Evolutionary conservation across 179 eudicot species (phyloP).

Genomic region (Corrigiola litoralis): DNA sequence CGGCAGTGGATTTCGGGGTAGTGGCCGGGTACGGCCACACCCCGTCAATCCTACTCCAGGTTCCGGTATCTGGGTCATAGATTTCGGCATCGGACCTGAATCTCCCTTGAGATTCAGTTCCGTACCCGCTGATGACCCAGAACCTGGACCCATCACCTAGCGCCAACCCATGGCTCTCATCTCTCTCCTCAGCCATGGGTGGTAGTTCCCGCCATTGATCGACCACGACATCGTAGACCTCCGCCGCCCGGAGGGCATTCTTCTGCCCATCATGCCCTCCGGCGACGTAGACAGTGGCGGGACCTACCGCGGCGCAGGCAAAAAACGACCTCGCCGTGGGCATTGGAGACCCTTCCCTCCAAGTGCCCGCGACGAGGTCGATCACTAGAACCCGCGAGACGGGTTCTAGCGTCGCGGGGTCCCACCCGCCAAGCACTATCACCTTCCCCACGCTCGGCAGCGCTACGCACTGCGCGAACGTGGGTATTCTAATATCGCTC

Average conservation of each 20-base stretch:
- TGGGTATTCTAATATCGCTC: slow-evolving; percentile 12
- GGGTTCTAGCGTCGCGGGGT: slow-evolving; percentile 36
- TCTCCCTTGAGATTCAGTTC: slow-evolving; percentile 37
- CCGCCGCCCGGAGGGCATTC: slow-evolving; percentile 38
- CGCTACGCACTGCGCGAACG: slow-evolving; percentile 33
- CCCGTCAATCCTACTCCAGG: slow-evolving; percentile 18
- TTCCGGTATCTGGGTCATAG: slow-evolving; percentile 11
- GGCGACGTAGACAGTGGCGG: slow-evolving; percentile 29
- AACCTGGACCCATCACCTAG: not conserved
- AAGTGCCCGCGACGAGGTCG: slow-evolving; percentile 22
- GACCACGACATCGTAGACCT: slow-evolving; percentile 26
- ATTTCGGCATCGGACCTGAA: slow-evolving; percentile 36
- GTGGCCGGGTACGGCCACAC: slow-evolving; percentile 25
- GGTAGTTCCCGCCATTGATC: slow-evolving; percentile 34
- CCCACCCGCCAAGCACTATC: slow-evolving; percentile 39
- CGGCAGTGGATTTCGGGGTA: slow-evolving; percentile 17
- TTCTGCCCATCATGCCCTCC: slow-evolving; percentile 45
- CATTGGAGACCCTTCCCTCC: slow-evolving; percentile 35
- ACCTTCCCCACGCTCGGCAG: slow-evolving; percentile 19
- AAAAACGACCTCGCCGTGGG: slow-evolving; percentile 33
- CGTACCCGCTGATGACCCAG: slow-evolving; percentile 37
- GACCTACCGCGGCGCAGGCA: slow-evolving; percentile 19
- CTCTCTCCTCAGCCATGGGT: slow-evolving; percentile 35
- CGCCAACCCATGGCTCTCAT: slow-evolving; percentile 30
- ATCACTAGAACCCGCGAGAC: slow-evolving; percentile 20